Conservation (phyloP, 2,329 filamentous ascomycete genomes). For the Stachybotrys echinatus region DNA sequence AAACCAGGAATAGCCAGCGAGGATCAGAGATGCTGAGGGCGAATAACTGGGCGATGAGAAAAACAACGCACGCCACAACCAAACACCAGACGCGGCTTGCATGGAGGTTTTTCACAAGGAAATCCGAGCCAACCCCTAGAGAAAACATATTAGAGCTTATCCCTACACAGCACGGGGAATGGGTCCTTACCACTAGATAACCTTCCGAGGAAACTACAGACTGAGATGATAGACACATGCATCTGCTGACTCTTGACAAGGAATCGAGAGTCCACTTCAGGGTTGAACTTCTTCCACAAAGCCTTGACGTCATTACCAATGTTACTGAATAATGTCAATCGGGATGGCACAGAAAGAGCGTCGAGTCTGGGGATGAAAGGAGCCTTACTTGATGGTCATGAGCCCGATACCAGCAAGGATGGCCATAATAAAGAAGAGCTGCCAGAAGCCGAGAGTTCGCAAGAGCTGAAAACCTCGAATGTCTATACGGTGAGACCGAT, state of each 20-base stretch:
- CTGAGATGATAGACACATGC: slow-evolving; percentile 90
- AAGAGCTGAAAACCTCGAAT: slow-evolving; percentile 79
- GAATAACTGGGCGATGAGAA: slow-evolving; percentile 71
- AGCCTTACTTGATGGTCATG: slow-evolving; percentile 95
- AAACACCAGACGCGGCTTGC: slow-evolving; percentile 90
- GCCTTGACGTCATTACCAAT: slow-evolving; percentile 88
- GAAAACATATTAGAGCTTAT: too few relatives aligned
- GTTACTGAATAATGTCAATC: slow-evolving; percentile 54
- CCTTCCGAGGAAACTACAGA: slow-evolving; percentile 80
- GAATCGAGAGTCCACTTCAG: slow-evolving; percentile 64
- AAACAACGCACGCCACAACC: slow-evolving; percentile 69
- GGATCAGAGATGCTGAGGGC: slow-evolving; percentile 75
- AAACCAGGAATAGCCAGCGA: slow-evolving; percentile 70
- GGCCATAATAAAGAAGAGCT: slow-evolving; percentile 80
- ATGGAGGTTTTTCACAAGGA: slow-evolving; percentile 74
- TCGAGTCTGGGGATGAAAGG: neutral
- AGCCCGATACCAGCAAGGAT: slow-evolving; percentile 89
- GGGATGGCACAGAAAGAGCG: neutral
- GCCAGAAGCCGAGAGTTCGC: slow-evolving; percentile 76
- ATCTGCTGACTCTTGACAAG: slow-evolving; percentile 79
- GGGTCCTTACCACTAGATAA: slow-evolving; percentile 60
- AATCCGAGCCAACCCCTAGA: slow-evolving; percentile 79
- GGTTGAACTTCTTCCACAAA: slow-evolving; percentile 82
- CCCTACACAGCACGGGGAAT: too few relatives aligned
- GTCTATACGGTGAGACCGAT: slow-evolving; percentile 79